Base-by-base conservation (phyloP, 2,329 filamentous ascomycete species). In the Fusarium protoensiforme region DNA sequence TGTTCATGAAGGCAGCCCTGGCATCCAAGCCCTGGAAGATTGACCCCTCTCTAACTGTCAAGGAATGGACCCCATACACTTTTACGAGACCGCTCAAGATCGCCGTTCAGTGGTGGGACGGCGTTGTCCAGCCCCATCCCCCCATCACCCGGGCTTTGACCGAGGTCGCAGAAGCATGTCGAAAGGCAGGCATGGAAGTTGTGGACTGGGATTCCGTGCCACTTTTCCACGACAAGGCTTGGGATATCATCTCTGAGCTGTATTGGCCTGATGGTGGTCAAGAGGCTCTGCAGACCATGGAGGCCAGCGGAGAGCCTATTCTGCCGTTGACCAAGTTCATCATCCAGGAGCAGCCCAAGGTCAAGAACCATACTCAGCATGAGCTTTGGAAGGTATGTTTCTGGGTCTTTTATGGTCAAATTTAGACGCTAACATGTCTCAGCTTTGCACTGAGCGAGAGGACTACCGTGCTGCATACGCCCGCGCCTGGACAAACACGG, bases 261-360 rank as follows among this genome's bases (percentile, higher is more conserved):
- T 92, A 92, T 78, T 92, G 89, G 79, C 80, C 85, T 2, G 91
- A 93, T 72, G 91, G 89, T 33, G 91, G 86, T 1, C 81, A 83
- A n/a, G 86, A 89, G 66, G 87, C 88, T 33, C 79, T 80, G 1
- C 84, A 83, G 3, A 84, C 86, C 0, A 83, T 93, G 4, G 82
- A 85, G 2, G 82, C 84, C 2, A 87, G 87, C 0, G 87, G 87
- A 1, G 91, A 93, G 75, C 90, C 91, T 0, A 83, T 86, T 76
- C 81, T 87, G 1, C 90, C 91, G 0, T 81, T 93, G 1, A 87
- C 89, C 0, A 84, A 88, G 65, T 90, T 88, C 76, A 82, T 90
- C 6, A 82, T 90, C 5, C 85, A 88, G 2, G 89, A 92, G 66
- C 80, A 80, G 20, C 84, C 87, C 0, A 83, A 85, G 48, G 80